phyloP scores from a whole-genome alignment of 2,329 filamentous ascomycete species.

The Metarhizium sp. region DNA sequence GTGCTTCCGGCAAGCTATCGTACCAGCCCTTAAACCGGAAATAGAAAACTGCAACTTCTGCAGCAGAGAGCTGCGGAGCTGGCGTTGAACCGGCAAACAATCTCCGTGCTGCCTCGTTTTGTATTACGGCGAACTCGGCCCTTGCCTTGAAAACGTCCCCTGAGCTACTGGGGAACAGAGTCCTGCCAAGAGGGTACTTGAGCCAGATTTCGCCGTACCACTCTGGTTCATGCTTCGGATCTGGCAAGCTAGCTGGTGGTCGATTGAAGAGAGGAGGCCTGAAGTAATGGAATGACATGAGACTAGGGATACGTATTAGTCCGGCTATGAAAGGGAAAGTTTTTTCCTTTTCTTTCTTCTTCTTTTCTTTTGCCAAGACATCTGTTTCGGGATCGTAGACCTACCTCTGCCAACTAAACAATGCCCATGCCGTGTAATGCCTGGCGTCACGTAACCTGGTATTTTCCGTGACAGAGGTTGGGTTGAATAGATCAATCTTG shows the following conservation, averaged over 20 bases:
- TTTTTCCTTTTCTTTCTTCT: no score
- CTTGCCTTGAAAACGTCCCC: slow-evolving; percentile 18
- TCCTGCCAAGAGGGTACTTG: slow-evolving; percentile 16
- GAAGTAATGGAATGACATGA: slow-evolving; percentile 7
- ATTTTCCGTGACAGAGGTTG: neutral
- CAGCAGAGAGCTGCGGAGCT: neutral
- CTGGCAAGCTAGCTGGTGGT: slow-evolving; percentile 19
- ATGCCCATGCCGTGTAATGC: slow-evolving; percentile 22
- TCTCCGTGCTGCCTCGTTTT: slow-evolving; percentile 16
- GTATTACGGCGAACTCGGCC: slow-evolving; percentile 16
- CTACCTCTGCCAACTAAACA: slow-evolving; percentile 24
- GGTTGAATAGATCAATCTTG: slow-evolving; percentile 18
- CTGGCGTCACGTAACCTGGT: slow-evolving; percentile 11
- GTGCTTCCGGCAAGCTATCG: slow-evolving; percentile 10
- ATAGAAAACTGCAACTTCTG: slow-evolving; percentile 2
- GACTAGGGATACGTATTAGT: neutral
- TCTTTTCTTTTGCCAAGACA: no score
- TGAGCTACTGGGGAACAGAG: slow-evolving; percentile 13
- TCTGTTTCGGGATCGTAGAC: neutral
- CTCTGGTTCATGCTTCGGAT: slow-evolving; percentile 8
- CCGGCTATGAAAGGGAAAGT: neutral
- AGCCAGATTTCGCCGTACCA: slow-evolving; percentile 23
- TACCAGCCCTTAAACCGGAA: slow-evolving; percentile 15
- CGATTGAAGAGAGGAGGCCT: slow-evolving; percentile 14
- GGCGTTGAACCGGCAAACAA: neutral